Percentiles rank a stretch among this genome's conserved stretches.
Conservation (phyloP, 768 basidiomycete genomes). For the Mycena floridula region DNA sequence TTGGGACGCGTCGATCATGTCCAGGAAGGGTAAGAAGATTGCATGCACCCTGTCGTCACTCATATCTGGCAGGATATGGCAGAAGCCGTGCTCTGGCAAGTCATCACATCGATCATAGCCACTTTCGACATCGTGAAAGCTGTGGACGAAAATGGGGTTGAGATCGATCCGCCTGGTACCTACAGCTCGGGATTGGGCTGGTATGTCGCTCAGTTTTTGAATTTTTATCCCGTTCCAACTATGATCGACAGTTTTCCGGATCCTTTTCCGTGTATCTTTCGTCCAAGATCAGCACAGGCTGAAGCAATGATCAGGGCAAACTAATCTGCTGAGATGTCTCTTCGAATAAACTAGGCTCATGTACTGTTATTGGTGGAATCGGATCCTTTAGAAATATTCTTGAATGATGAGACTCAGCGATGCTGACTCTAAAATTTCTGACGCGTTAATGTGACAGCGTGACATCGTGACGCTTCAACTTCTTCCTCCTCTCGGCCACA, state of each 20-base stretch:
- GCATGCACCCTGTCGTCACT: too few relatives aligned
- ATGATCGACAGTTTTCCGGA: neutral
- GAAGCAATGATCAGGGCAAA: slow-evolving; percentile 21
- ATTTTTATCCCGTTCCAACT: neutral
- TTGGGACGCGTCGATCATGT: slow-evolving; percentile 8
- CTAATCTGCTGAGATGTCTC: too few relatives aligned
- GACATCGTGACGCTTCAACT: too few relatives aligned
- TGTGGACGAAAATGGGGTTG: slow-evolving; percentile 15
- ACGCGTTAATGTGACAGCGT: too few relatives aligned
- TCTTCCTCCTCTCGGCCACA: too few relatives aligned
- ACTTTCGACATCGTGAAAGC: slow-evolving; percentile 17
- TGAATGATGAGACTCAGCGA: too few relatives aligned
- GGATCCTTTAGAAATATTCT: too few relatives aligned
- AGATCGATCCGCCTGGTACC: slow-evolving; percentile 16
- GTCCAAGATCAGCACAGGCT: neutral
- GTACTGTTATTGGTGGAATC: too few relatives aligned
- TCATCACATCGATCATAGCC: slow-evolving; percentile 11
- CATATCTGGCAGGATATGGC: slow-evolving; percentile 16
- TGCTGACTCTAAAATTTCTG: too few relatives aligned
- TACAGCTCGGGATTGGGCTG: slow-evolving; percentile 18
- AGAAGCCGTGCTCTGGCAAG: slow-evolving; percentile 12
- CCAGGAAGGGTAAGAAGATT: too few relatives aligned
- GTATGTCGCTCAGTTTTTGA: slow-evolving; percentile 8
- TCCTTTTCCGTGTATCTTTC: neutral
- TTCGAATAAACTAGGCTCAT: too few relatives aligned